Evolutionary conservation across 2,329 filamentous ascomycete genomes (phyloP).

Genomic region (Cladosporium sp.): DNA sequence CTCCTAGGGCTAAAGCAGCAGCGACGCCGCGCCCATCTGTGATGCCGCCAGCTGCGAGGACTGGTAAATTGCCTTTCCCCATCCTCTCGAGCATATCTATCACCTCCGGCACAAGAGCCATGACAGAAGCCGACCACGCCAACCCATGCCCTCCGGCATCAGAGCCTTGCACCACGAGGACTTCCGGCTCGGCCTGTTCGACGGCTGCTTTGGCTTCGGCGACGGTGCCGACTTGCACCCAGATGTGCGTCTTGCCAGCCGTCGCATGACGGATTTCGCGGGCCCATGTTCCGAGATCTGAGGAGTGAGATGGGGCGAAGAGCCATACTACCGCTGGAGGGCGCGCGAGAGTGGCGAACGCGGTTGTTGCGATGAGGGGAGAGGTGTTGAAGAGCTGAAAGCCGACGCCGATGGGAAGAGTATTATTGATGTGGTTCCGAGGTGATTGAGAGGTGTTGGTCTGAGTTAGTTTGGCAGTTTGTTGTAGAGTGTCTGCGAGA

Average conservation of each 20-base stretch:
- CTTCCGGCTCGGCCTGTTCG: conserved; percentile 54
- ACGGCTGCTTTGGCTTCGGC: conserved; percentile 45
- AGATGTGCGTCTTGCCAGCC: conserved; percentile 46
- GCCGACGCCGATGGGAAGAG: conserved; percentile 58
- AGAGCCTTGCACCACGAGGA: conserved; percentile 61
- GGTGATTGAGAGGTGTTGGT: background rate
- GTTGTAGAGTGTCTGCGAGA: conserved; percentile 8
- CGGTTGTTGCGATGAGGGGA: conserved; percentile 24
- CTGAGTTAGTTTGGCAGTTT: background rate
- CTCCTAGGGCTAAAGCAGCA: conserved; percentile 53
- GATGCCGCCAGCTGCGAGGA: conserved; percentile 60
- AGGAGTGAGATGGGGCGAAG: conserved; percentile 56
- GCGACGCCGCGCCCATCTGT: conserved; percentile 55
- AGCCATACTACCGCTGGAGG: conserved; percentile 64
- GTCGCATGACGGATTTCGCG: conserved; percentile 33
- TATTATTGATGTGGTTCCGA: background rate
- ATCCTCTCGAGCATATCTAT: conserved; percentile 43
- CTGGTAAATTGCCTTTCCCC: conserved; percentile 20
- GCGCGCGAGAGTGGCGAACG: conserved; percentile 37
- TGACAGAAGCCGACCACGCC: conserved; percentile 54
- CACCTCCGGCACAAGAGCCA: conserved; percentile 61
- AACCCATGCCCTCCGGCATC: conserved; percentile 68
- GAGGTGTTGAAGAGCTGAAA: conserved; percentile 48
- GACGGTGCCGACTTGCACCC: conserved; percentile 64
- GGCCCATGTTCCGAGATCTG: conserved; percentile 40